Evolutionary conservation across 768 basidiomycete genomes (phyloP), one percentile per base, ranked within the genome.

Genomic region (Suillus variegatus): DNA sequence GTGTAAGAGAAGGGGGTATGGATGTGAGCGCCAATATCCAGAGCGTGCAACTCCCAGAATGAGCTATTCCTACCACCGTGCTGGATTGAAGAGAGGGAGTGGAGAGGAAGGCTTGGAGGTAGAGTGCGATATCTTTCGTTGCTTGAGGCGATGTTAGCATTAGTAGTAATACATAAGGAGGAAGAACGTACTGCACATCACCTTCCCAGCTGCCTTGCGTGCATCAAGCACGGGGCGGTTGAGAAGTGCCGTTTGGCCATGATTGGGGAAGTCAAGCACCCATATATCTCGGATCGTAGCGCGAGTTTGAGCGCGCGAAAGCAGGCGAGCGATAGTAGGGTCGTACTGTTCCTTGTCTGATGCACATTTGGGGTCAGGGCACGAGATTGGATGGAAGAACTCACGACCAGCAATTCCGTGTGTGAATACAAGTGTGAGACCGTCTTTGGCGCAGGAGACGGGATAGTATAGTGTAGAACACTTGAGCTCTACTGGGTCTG

Each of bases 181-280:
- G 35, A 63, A 3, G 3, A 8, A 68, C 75, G 65, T 43, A 73
- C 75, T 72, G 51, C 73, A 76, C 13, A 49, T 62, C 12, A 70
- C 69, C 9, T 44, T 43, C 25, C 63, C 62, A 1, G 57, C 62
- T 8, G 57, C 60, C 62, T 77, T 77, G 54, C 70, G 58, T 49
- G 68, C 65, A 28, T 75, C 69, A 36, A 77, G 71, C 22, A 69
- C 52, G 55, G 36, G 43, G 20, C 77, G 75, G 56, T 79, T 79
- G n/a, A 76, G 55, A 7, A 63, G 61, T 16, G 78, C 78, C 12
- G 78, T 68, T 60, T 80, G 72, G 6, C 79, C 78, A 40, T 79
- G 78, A 60, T 79, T 79, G 1, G 77, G 79, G 62, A 77, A 70
- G 60, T 79, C 78, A 3, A 79, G 66, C 3, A 74, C 70, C 77